These are phyloP conservation scores for Nemania bipapillata DNA, from an alignment of 2,329 filamentous ascomycete genomes.

Conservation along the genomic window DNA sequence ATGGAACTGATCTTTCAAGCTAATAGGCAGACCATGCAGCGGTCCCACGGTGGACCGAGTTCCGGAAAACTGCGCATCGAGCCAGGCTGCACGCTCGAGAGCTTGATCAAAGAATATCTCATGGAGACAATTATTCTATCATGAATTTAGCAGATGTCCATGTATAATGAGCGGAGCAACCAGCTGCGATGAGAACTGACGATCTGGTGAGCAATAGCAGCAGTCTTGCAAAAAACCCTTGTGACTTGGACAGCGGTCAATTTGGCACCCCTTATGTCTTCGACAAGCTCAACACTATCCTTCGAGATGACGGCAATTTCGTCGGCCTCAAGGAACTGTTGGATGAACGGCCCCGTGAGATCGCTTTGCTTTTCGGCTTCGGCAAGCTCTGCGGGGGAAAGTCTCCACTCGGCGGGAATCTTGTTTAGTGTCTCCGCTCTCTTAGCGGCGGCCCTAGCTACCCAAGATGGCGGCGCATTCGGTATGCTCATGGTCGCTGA, in stretches of 20 bases:
- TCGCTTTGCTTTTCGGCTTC: conserved; percentile 30
- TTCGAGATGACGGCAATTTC: conserved; percentile 34
- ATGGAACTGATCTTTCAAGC: conserved; percentile 47
- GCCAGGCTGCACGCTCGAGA: conserved; percentile 50
- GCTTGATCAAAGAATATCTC: conserved; percentile 48
- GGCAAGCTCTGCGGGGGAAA: conserved; percentile 27
- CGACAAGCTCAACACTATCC: conserved; percentile 37
- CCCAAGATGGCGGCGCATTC: conserved; percentile 24
- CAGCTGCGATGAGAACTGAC: conserved; percentile 26
- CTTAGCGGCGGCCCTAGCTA: conserved; percentile 29
- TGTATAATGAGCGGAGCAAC: not conserved
- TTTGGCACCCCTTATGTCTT: conserved; percentile 39
- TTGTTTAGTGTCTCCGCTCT: conserved; percentile 32
- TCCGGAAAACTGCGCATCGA: conserved; percentile 55
- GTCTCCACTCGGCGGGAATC: conserved; percentile 31
- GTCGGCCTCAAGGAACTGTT: conserved; percentile 34
- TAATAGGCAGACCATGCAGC: conserved; percentile 45
- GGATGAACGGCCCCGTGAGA: conserved; percentile 36
- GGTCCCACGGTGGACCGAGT: conserved; percentile 58
- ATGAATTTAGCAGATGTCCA: conserved; percentile 20
- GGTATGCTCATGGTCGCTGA: no score
- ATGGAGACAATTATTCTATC: conserved; percentile 45
- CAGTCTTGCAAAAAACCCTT: conserved; percentile 62
- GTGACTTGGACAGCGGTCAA: conserved; percentile 44
- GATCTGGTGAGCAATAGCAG: conserved; percentile 61